Percentiles rank a stretch among this genome's conserved stretches.
These are phyloP conservation scores for Sordariomycetes sp. DNA, from an alignment of 2,329 filamentous ascomycete genomes.

Conservation along the genomic window DNA sequence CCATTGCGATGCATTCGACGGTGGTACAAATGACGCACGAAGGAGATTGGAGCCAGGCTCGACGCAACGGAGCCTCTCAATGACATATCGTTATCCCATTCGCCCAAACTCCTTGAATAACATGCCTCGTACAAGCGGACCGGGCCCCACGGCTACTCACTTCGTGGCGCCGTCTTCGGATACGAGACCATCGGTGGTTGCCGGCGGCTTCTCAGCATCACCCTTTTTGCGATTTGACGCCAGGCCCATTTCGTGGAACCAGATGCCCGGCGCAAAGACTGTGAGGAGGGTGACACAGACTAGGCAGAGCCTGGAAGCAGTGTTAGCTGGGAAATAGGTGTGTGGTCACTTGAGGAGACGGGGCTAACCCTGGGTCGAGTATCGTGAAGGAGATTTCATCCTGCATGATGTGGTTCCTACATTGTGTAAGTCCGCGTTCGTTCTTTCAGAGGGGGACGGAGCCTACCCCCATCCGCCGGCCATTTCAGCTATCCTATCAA, in stretches of 20 bases:
- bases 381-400: constrained; percentile 49
- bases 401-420: constrained; percentile 46
- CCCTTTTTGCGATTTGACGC: background rate
- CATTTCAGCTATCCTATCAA: constrained; percentile 48
- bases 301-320: constrained; percentile 29
- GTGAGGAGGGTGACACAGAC: constrained; percentile 38
- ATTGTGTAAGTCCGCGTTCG: background rate
- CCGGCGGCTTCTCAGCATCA: constrained; percentile 1
- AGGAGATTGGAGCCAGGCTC: no score
- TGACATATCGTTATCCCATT: no score
- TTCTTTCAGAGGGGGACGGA: background rate
- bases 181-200: background rate
- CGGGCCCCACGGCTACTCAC: background rate
- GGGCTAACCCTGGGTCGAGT: constrained; percentile 27
- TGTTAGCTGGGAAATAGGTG: background rate
- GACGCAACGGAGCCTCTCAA: no score
- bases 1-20: no score
- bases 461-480: constrained; percentile 46
- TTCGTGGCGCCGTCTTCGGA: background rate
- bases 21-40: no score
- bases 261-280: constrained; percentile 40
- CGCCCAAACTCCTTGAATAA: background rate
- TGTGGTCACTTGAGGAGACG: background rate
- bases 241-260: constrained; percentile 41
- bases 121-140: background rate